Evolutionary conservation across 192 early-diverging fungal genomes (phyloP).

Genomic region (Coemansia sp.): DNA sequence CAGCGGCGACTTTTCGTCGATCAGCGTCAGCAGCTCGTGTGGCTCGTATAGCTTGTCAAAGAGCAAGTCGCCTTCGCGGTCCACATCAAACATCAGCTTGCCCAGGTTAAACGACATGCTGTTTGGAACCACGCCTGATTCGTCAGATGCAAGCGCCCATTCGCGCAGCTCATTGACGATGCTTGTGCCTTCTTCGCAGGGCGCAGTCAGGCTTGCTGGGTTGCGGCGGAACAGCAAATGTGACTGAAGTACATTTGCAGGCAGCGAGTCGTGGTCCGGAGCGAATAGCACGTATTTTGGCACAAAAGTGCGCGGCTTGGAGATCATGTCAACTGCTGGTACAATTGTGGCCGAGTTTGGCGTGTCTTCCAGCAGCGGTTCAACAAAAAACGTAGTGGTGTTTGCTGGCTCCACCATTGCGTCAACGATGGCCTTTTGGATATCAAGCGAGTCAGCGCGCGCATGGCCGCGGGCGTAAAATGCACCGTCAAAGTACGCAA

Average conservation of each 20-base stretch:
- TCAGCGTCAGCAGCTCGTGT: conserved; percentile 12
- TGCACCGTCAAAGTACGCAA: conserved; percentile 19
- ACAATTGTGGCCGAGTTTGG: conserved; percentile 7
- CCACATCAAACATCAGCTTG: conserved; percentile 33
- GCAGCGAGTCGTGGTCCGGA: not conserved
- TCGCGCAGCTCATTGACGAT: conserved; percentile 9
- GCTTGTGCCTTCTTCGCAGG: not conserved
- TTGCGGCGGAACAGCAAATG: conserved; percentile 21
- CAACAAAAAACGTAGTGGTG: conserved; percentile 25
- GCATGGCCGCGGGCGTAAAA: conserved; percentile 29
- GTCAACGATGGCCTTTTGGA: conserved; percentile 31
- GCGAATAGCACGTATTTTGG: conserved; percentile 12
- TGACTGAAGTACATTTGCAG: not conserved
- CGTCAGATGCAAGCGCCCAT: conserved; percentile 8
- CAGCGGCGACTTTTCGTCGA: conserved; percentile 22
- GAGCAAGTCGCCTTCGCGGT: conserved; percentile 11
- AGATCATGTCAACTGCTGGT: conserved; percentile 24
- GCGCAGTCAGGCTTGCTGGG: not conserved
- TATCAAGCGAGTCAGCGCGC: conserved; percentile 22
- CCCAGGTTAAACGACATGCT: conserved; percentile 25
- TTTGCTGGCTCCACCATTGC: conserved; percentile 26
- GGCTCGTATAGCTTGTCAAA: conserved; percentile 18
- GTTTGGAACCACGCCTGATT: not conserved
- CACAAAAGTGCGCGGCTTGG: conserved; percentile 20
- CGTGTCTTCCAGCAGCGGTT: not conserved